Conservation (phyloP, 2,329 filamentous ascomycete genomes). For the Arthrobotrys conoides region DNA sequence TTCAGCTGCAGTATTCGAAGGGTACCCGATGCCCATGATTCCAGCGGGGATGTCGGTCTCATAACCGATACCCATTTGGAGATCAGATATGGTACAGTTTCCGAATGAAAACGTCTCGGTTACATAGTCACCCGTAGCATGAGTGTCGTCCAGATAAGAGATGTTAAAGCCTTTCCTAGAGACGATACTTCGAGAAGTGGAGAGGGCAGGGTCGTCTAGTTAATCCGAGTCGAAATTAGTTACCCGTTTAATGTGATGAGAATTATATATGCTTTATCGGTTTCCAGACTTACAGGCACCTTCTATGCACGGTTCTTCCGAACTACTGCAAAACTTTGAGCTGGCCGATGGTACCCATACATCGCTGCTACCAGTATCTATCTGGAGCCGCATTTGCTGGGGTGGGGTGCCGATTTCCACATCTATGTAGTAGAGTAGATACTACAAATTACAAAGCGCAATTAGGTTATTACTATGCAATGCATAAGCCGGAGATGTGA, state of each 20-base stretch:
- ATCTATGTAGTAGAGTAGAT: slow-evolving; percentile 71
- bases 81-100: slow-evolving; percentile 64
- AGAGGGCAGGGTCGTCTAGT: slow-evolving; percentile 45
- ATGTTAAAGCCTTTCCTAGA: slow-evolving; percentile 65
- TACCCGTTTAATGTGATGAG: neutral
- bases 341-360: slow-evolving; percentile 70
- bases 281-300: slow-evolving; percentile 62
- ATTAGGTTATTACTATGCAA: neutral
- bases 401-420: slow-evolving; percentile 74
- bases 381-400: slow-evolving; percentile 72
- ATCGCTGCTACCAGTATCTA: slow-evolving; percentile 77
- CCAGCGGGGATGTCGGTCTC: slow-evolving; percentile 71
- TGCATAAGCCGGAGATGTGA: neutral
- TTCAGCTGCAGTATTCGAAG: slow-evolving; percentile 63
- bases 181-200: slow-evolving; percentile 62
- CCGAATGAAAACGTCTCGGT: slow-evolving; percentile 66
- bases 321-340: slow-evolving; percentile 61
- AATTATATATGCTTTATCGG: too few species aligned
- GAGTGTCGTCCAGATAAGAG: slow-evolving; percentile 66
- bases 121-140: slow-evolving; percentile 66
- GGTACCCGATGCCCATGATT: slow-evolving; percentile 68
- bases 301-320: slow-evolving; percentile 59
- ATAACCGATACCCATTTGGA: slow-evolving; percentile 66
- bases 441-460: slow-evolving; percentile 60
- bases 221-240: neutral